Evolutionary conservation across 2,329 filamentous ascomycete species (phyloP).

Genomic region (Zymoseptoria tritici): DNA sequence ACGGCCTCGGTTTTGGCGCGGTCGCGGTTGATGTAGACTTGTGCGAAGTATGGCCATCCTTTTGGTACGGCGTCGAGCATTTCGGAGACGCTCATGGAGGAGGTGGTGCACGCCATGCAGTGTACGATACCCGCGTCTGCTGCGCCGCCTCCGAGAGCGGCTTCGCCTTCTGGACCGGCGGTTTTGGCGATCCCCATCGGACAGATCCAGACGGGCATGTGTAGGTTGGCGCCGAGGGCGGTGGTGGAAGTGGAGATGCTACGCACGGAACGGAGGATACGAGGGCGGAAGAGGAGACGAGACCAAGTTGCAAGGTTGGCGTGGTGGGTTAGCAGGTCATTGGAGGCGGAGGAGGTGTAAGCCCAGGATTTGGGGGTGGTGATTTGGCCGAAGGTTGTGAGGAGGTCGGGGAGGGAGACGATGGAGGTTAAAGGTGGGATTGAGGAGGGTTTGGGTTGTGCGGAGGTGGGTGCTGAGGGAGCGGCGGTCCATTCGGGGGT

Average conservation of each 20-base stretch:
- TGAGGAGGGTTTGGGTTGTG: conserved; percentile 21
- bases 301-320: conserved; percentile 38
- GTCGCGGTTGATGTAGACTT: conserved; percentile 55
- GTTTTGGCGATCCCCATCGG: conserved; percentile 29
- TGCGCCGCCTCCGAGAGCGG: conserved; percentile 27
- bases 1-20: conserved; percentile 46
- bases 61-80: conserved; percentile 23
- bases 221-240: conserved; percentile 27
- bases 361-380: conserved; percentile 35
- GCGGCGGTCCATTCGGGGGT: conserved; percentile 26
- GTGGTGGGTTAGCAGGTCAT: conserved; percentile 41
- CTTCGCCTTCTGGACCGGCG: conserved; percentile 28
- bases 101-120: conserved; percentile 24
- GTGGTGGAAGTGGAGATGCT: conserved; percentile 29
- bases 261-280: conserved; percentile 39
- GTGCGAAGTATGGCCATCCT: conserved; percentile 45
- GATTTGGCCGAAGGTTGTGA: conserved; percentile 32
- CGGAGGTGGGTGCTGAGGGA: conserved; percentile 20
- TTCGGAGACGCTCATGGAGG: conserved; percentile 26
- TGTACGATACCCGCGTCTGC: conserved; percentile 27
- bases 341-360: conserved; percentile 43
- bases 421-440: conserved; percentile 42
- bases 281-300: conserved; percentile 41
- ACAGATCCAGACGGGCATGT: conserved; percentile 33
- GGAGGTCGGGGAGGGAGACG: conserved; percentile 43